A percentile compares a stretch with the other conserved stretches of the same genome.
These are phyloP conservation scores for Chrysoporthe cubensis DNA, from an alignment of 2,329 filamentous ascomycete genomes.

Conservation along the genomic window DNA sequence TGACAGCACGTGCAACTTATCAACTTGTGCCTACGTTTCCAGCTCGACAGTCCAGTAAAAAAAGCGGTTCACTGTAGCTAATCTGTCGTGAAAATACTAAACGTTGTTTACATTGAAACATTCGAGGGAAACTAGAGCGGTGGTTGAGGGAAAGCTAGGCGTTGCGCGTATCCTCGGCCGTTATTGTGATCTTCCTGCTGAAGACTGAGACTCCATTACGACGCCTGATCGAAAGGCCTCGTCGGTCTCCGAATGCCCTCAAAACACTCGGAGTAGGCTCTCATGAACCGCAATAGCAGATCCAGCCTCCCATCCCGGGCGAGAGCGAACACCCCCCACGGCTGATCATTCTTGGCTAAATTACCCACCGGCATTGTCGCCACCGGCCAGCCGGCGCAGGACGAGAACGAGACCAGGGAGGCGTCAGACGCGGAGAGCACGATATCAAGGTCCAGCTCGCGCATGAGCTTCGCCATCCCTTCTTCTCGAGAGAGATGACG, in stretches of 20 bases:
- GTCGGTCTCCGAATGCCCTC: neutral
- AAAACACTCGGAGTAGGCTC: constrained; percentile 26
- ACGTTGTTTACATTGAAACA: neutral
- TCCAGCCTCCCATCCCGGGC: constrained; percentile 31
- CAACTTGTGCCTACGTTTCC: neutral
- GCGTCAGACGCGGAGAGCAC: constrained; percentile 32
- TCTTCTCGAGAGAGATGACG: constrained; percentile 23
- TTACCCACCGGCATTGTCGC: constrained; percentile 35
- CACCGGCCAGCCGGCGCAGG: constrained; percentile 34
- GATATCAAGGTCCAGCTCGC: constrained; percentile 29
- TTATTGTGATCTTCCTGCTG: no score
- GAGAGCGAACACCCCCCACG: constrained; percentile 36
- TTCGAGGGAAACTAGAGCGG: neutral
- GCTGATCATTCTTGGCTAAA: constrained; percentile 33
- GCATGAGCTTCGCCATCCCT: constrained; percentile 26
- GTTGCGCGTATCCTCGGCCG: neutral
- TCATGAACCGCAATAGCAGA: constrained; percentile 34
- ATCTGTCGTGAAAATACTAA: neutral
- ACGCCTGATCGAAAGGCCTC: constrained; percentile 1
- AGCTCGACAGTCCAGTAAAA: neutral
- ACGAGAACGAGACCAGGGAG: constrained; percentile 28
- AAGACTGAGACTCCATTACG: neutral
- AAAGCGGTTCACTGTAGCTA: neutral
- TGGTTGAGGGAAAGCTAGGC: neutral
- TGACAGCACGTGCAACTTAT: neutral